These are phyloP conservation scores for Bruguiera parviflora DNA, from an alignment of 345 rosid species.

Conservation along the genomic window DNA sequence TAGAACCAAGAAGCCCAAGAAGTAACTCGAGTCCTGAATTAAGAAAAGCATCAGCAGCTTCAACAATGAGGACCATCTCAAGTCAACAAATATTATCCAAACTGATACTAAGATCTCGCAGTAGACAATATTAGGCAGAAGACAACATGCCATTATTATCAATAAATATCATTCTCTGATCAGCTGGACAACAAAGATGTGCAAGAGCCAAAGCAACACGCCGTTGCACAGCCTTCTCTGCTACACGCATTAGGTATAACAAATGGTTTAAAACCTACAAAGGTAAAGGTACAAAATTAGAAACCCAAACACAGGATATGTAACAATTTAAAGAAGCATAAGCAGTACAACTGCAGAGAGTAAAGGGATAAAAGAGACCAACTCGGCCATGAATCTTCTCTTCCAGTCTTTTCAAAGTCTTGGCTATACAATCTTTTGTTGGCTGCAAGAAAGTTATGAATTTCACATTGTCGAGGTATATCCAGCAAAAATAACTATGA, in stretches of 20 bases:
- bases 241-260: conserved; percentile 75
- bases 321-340: conserved; percentile 1
- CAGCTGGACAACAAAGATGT: conserved; percentile 88
- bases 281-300: conserved; percentile 18
- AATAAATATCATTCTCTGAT: conserved; percentile 78
- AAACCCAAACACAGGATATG: conserved; percentile 7
- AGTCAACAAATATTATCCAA: conserved; percentile 1
- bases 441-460: conserved; percentile 50
- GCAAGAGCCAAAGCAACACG: conserved; percentile 93
- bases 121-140: conserved; percentile 1
- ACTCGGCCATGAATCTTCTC: conserved; percentile 97
- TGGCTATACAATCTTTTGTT: conserved; percentile 96
- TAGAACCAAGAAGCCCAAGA: conserved; percentile 80
- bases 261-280: conserved; percentile 84
- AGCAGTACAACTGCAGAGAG: neutral
- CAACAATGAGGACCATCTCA: conserved; percentile 19
- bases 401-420: conserved; percentile 92
- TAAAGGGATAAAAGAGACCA: conserved; percentile 28
- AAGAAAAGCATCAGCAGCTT: conserved; percentile 16
- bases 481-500: conserved; percentile 17
- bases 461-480: neutral
- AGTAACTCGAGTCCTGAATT: conserved; percentile 80
- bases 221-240: conserved; percentile 81
- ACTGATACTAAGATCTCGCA: neutral
- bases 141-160: conserved; percentile 66